Conservation (phyloP, 1,284 basidiomycete genomes). For the Thecaphora thlaspeos region DNA sequence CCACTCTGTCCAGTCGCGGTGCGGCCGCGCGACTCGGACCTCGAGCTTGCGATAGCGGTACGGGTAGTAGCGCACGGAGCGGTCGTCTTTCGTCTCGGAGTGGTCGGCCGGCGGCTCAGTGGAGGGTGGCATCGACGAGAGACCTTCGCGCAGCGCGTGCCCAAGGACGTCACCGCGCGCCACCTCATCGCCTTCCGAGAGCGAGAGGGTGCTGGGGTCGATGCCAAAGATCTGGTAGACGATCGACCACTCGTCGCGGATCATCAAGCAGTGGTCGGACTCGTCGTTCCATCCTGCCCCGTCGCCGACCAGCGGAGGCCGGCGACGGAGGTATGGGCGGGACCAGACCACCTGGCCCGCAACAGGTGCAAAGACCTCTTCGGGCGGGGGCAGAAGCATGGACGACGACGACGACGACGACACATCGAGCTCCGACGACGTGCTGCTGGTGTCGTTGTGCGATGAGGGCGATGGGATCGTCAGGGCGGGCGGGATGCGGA, state of each 20-base stretch:
- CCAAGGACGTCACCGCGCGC: conserved; percentile 37
- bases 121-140: conserved; percentile 22
- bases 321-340: conserved; percentile 16
- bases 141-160: conserved; percentile 17
- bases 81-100: conserved; percentile 12
- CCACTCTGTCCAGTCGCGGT: conserved; percentile 32
- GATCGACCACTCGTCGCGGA: conserved; percentile 48
- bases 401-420: conserved; percentile 5
- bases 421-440: no score
- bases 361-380: conserved; percentile 42
- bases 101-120: conserved; percentile 39
- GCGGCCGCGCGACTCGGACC: conserved; percentile 42
- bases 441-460: neutral
- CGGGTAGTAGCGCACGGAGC: conserved; percentile 32
- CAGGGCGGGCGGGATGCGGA: conserved; percentile 24
- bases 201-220: conserved; percentile 10
- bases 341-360: conserved; percentile 46
- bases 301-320: conserved; percentile 32
- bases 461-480: conserved; percentile 11
- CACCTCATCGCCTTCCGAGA: conserved; percentile 31
- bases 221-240: conserved; percentile 48
- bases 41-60: conserved; percentile 39
- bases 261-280: conserved; percentile 34
- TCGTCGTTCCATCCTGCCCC: conserved; percentile 42
- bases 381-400: conserved; percentile 18